Conservation (phyloP, 1,139 yeast genomes). For the Kurtzmaniella quercitrusa region DNA sequence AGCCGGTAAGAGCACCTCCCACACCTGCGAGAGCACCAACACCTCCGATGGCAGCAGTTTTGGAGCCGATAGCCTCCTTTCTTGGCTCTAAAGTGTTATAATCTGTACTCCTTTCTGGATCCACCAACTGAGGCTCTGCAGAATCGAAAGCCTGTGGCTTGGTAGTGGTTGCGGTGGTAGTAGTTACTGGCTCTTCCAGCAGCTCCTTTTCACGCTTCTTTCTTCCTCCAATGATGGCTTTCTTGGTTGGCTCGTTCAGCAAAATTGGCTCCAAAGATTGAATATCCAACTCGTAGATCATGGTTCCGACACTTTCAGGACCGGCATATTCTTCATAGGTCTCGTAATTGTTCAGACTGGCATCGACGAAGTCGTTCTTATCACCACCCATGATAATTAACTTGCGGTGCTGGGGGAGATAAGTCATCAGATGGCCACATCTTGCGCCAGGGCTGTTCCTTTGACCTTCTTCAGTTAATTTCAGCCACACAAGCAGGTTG, state of each 20-base stretch:
- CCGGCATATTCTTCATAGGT: conserved; percentile 50
- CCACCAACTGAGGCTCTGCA: not conserved
- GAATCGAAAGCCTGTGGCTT: not conserved
- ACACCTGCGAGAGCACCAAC: conserved; percentile 11
- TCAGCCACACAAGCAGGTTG: conserved; percentile 68
- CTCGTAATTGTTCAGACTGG: conserved; percentile 34
- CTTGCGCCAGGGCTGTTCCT: conserved; percentile 69
- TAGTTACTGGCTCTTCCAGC: conserved; percentile 3
- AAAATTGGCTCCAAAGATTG: conserved; percentile 30
- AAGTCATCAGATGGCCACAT: conserved; percentile 91
- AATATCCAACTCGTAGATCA: conserved; percentile 61
- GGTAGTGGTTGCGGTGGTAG: not conserved
- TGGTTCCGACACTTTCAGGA: conserved; percentile 47
- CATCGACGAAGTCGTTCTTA: conserved; percentile 51
- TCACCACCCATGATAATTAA: conserved; percentile 92
- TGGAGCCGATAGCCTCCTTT: conserved; percentile 13
- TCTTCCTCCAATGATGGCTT: conserved; percentile 15
- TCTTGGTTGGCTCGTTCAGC: conserved; percentile 6
- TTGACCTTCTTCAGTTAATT: conserved; percentile 43
- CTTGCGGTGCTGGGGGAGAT: conserved; percentile 60
- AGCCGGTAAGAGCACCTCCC: conserved; percentile 10
- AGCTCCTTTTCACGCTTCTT: conserved; percentile 4
- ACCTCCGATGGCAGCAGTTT: conserved; percentile 9
- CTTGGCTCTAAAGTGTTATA: not conserved
- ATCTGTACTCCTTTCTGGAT: not conserved